Base-by-base conservation (phyloP, 177 flowering plant genomes). In the Vitis hybrid region DNA sequence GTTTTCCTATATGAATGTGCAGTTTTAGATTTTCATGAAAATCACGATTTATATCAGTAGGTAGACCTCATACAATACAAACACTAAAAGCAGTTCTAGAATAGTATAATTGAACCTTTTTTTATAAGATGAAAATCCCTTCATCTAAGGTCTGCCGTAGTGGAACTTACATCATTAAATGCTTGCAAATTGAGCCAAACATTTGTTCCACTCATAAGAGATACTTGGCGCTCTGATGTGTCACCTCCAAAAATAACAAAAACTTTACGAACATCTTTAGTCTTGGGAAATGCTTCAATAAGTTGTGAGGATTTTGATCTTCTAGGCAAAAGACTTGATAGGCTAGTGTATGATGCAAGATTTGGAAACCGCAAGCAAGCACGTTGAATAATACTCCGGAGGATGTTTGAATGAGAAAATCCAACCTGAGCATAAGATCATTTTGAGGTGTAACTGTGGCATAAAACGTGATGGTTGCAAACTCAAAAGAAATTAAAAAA, bases 191-290 rank as follows among this genome's bases (percentile, higher is more conserved):
- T 91, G 67, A 93, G 92, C 98, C 97, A 89, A 70, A 93, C 93
- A 72, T 93, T 93, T 73, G 98, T 93, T 71, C 98, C 98, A 74
- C 98, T 93, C 91, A 93, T 93, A 58, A 93, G 90, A 62, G 98
- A 93, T 61, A 93, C 98, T 85, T 91, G 97, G 55, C 98, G 84
- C 76, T 93, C 98, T 70, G 97, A 91, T 19, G 97, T 87, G 74
- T 88, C 88, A 30, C 98, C 98, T 68, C 97, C 98, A 84, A 93
- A 90, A 68, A 91, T 80, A 67, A 90, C 97, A 79, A 86, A 89
- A 76, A 90, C 90, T 75, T 87, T 90, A 48, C 49, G 76, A 64
- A 12, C 23, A 9, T 55, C 83, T 78, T 74, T 74, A 50, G 21
- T 13, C 60, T 74, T 65, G 18, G 73, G 62, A 32, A 62, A 55